Evolutionary conservation across 495 filamentous ascomycete species (phyloP).

Genomic region (Aspergillus sparsus): DNA sequence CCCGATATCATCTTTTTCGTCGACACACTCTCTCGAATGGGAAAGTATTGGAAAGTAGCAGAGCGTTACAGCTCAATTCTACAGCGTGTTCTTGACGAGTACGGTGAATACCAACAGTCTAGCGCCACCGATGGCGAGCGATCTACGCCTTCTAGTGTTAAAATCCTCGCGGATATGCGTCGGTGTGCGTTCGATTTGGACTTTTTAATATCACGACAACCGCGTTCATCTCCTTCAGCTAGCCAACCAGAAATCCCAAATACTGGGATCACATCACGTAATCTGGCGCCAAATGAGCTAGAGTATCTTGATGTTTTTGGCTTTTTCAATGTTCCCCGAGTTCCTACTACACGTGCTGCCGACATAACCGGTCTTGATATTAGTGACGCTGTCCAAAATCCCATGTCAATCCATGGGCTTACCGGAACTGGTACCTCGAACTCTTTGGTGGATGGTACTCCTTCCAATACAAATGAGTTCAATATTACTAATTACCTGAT

Average conservation of each 20-base stretch:
- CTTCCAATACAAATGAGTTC: slow-evolving; percentile 43
- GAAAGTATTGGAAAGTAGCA: slow-evolving; percentile 80
- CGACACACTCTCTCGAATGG: slow-evolving; percentile 76
- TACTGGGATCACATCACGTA: slow-evolving; percentile 48
- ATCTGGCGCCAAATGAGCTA: slow-evolving; percentile 74
- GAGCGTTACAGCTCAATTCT: slow-evolving; percentile 79
- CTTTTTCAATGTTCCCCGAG: slow-evolving; percentile 84
- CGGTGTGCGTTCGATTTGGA: slow-evolving; percentile 82
- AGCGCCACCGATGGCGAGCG: slow-evolving; percentile 58
- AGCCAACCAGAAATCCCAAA: slow-evolving; percentile 39
- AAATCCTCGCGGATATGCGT: slow-evolving; percentile 87
- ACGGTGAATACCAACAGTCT: slow-evolving; percentile 71
- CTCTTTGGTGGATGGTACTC: slow-evolving; percentile 29
- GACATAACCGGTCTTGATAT: slow-evolving; percentile 37
- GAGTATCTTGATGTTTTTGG: slow-evolving; percentile 93
- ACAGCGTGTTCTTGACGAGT: slow-evolving; percentile 80
- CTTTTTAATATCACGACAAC: slow-evolving; percentile 82
- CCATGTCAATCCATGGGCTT: slow-evolving; percentile 47
- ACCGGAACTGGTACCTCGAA: slow-evolving; percentile 26
- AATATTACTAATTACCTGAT: slow-evolving; percentile 53
- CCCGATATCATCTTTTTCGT: slow-evolving; percentile 78
- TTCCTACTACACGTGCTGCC: slow-evolving; percentile 50
- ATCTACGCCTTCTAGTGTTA: slow-evolving; percentile 77
- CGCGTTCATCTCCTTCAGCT: slow-evolving; percentile 51
- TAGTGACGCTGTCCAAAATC: slow-evolving; percentile 35